phyloP scores from a whole-genome alignment of 345 rosid genomes.

The Noccaea bulbosa region DNA sequence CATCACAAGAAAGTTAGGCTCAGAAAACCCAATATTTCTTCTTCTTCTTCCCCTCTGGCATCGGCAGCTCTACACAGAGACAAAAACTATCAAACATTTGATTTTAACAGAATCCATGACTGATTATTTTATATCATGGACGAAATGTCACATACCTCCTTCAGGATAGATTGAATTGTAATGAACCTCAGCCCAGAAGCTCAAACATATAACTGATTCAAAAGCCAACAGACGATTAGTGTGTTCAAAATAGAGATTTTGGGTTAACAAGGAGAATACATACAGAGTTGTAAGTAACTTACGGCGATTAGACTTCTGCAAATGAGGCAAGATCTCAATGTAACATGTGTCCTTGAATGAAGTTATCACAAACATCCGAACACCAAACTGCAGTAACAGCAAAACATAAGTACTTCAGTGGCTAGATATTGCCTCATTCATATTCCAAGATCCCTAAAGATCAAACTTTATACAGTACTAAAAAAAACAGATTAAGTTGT shows the following conservation, averaged over 20 bases:
- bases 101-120: neutral
- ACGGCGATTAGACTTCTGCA: constrained; percentile 74
- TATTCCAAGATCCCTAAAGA: constrained; percentile 26
- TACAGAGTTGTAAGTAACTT: constrained; percentile 33
- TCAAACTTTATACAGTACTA: neutral
- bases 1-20: constrained; percentile 8
- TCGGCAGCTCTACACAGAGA: constrained; percentile 37
- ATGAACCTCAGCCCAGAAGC: constrained; percentile 99
- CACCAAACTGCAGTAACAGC: constrained; percentile 69
- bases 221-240: neutral
- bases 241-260: neutral
- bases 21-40: constrained; percentile 47
- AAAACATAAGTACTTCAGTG: neutral
- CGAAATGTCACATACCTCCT: constrained; percentile 60
- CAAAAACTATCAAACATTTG: neutral
- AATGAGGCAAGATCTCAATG: constrained; percentile 79
- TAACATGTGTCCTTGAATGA: constrained; percentile 94
- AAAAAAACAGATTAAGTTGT: neutral
- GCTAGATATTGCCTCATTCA: neutral
- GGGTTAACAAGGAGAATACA: neutral
- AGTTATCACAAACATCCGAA: constrained; percentile 82
- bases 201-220: constrained; percentile 75
- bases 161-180: constrained; percentile 91
- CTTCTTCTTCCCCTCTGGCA: constrained; percentile 44
- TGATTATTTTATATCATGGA: neutral